phyloP scores from a whole-genome alignment of 1,284 basidiomycete genomes.

The Ceratobasidium sp. region DNA sequence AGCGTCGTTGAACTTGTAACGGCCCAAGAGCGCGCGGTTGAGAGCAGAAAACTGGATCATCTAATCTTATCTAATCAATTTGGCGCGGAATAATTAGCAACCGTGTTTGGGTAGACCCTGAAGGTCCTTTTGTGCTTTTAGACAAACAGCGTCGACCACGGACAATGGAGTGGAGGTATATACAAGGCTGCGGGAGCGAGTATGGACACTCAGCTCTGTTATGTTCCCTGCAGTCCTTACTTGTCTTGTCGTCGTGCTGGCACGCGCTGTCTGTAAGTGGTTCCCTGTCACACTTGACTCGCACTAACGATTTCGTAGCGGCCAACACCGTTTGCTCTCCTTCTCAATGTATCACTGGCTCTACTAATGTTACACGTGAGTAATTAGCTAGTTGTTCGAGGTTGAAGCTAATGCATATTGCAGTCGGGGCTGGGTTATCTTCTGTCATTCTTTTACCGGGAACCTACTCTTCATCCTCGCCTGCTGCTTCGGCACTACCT shows the following conservation, averaged over 20 bases:
- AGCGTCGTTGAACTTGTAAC: too few relatives aligned
- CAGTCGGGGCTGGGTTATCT: conserved; percentile 31
- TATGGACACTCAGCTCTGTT: background rate
- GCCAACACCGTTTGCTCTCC: conserved; percentile 40
- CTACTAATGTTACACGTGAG: conserved; percentile 31
- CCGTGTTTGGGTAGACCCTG: conserved; percentile 13
- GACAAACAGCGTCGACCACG: conserved; percentile 12
- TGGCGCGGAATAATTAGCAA: background rate
- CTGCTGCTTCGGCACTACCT: conserved; percentile 14
- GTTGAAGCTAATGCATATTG: conserved; percentile 1
- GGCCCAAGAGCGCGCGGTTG: too few relatives aligned
- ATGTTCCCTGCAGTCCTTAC: conserved; percentile 23
- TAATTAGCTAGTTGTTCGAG: background rate
- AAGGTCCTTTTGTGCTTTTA: conserved; percentile 17
- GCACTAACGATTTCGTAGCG: conserved; percentile 4
- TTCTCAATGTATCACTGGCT: conserved; percentile 36
- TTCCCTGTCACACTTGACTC: background rate
- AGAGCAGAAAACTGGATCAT: background rate
- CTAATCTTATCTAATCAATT: background rate
- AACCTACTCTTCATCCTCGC: conserved; percentile 36
- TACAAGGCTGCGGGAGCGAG: conserved; percentile 14
- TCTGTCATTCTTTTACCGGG: conserved; percentile 46
- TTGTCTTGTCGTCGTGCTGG: conserved; percentile 38
- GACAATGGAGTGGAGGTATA: conserved; percentile 23
- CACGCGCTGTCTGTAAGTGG: conserved; percentile 31